Evolutionary conservation across 768 basidiomycete genomes (phyloP), one percentile per base, ranked within the genome.

Genomic region (Kwoniella pini): DNA sequence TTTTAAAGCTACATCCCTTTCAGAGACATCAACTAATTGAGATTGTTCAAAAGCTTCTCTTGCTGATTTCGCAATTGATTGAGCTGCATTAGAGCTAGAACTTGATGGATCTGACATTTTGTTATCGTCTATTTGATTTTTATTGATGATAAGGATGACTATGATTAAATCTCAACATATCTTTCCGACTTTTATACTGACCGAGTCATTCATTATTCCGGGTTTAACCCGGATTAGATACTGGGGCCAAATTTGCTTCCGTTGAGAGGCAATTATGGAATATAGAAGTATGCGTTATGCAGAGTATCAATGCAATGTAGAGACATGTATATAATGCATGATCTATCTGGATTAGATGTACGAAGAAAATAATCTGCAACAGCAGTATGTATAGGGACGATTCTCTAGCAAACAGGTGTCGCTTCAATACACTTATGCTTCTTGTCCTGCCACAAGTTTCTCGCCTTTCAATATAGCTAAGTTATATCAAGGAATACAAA

Each of bases 11-110:
- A 79, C 79, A 67, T 87, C 82, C 28, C 93, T 85, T 65, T 90
- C 86, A 0, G 81, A 69, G 1, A 87, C 78, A 21, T 85, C 80
- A 54, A 95, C 81, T 21, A 95, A 83, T 75, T 96, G 95, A 4
- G 93, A 92, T 19, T 83, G 83, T 69, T 93, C 87, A 73, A 95
- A 99, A 0, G 95, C 90, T 7, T 79, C 74, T 75, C 91, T 90
- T 22, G 93, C 91, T 1, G 84, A 82, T 72, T 82, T 84, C 13
- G 95, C 96, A 58, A 97, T 87, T 10, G 75, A 62, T 56, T 80
- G 78, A n/a, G 81, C 80, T 19, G 40, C 31, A n/a, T n/a, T 43
- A 5, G 53, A 60, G 24, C 50, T 54, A 3, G 64, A 62, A 13
- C 33, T 46, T 13, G 63, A 55, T 33, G 62, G 48, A n/a, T 50